These are phyloP conservation scores for Hortiboletus rubellus DNA, from an alignment of 1,284 basidiomycete genomes.

Conservation along the genomic window DNA sequence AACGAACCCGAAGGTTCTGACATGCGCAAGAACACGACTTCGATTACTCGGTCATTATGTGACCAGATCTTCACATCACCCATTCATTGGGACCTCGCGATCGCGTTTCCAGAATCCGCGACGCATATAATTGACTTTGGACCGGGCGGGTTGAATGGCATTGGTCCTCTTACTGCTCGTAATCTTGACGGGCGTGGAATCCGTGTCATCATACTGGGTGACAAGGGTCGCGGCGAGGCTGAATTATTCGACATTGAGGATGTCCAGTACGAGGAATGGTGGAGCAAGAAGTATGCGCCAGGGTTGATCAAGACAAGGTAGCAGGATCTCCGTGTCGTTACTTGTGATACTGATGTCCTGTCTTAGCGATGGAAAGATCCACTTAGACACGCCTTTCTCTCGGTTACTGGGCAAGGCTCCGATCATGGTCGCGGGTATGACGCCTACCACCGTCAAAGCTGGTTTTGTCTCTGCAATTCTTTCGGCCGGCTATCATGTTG, in stretches of 20 bases:
- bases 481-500: conserved; percentile 93
- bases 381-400: conserved; percentile 96
- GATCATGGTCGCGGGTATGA: conserved; percentile 99
- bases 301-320: conserved; percentile 87
- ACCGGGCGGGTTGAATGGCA: conserved; percentile 91
- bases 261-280: conserved; percentile 83
- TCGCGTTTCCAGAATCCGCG: conserved; percentile 83
- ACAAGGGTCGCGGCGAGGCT: conserved; percentile 81
- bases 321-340: conserved; percentile 15
- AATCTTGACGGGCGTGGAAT: conserved; percentile 94
- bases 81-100: conserved; percentile 92
- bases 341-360: conserved; percentile 14
- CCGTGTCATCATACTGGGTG: conserved; percentile 82
- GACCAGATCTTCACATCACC: conserved; percentile 92
- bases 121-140: conserved; percentile 98
- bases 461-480: conserved; percentile 92
- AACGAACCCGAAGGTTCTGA: conserved; percentile 65
- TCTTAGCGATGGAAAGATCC: conserved; percentile 80
- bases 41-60: conserved; percentile 80
- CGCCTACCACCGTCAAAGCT: conserved; percentile 89
- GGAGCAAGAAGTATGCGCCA: conserved; percentile 88
- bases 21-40: conserved; percentile 62
- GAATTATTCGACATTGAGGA: conserved; percentile 76
- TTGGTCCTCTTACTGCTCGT: conserved; percentile 87
- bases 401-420: conserved; percentile 94